phyloP scores from a whole-genome alignment of 805 yeast species.

The Yamadazyma scolyti region DNA sequence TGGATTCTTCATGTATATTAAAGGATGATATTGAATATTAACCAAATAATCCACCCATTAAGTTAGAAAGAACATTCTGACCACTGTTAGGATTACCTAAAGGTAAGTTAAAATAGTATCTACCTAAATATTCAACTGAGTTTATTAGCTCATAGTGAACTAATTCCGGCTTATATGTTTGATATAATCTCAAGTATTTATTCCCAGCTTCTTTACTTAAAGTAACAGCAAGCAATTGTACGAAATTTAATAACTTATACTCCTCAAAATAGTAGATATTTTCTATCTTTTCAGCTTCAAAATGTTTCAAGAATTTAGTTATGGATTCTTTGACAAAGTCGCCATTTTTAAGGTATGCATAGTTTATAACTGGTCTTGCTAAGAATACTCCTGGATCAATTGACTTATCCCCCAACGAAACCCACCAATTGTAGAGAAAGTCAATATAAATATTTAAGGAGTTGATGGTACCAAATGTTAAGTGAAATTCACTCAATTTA shows the following conservation, averaged over 20 bases:
- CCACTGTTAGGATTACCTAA: constrained; percentile 37
- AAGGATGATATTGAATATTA: constrained; percentile 23
- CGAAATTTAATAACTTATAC: constrained; percentile 55
- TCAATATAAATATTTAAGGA: constrained; percentile 38
- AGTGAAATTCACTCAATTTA: constrained; percentile 69
- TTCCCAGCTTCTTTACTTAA: constrained; percentile 45
- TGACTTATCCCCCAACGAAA: constrained; percentile 20
- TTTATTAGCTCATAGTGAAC: constrained; percentile 31
- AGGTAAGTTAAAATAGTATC: constrained; percentile 55
- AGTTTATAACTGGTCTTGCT: constrained; percentile 69
- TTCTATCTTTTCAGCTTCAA: constrained; percentile 5
- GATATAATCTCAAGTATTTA: constrained; percentile 50
- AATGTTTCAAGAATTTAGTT: constrained; percentile 18
- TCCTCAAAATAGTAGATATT: constrained; percentile 35
- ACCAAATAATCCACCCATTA: constrained; percentile 59
- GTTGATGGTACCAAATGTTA: constrained; percentile 62
- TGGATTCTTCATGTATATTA: constrained; percentile 51
- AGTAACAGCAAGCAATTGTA: constrained; percentile 61
- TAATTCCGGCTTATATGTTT: constrained; percentile 43
- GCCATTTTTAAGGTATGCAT: constrained; percentile 62
- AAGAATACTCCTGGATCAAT: constrained; percentile 36
- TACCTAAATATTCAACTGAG: constrained; percentile 57
- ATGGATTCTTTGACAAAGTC: constrained; percentile 47
- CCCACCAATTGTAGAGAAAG: constrained; percentile 47
- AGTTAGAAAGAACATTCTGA: constrained; percentile 44